A percentile compares a stretch with the other conserved stretches of the same genome.
Conservation (phyloP, 306 rosid genomes). For the Vigna nakashimae region DNA sequence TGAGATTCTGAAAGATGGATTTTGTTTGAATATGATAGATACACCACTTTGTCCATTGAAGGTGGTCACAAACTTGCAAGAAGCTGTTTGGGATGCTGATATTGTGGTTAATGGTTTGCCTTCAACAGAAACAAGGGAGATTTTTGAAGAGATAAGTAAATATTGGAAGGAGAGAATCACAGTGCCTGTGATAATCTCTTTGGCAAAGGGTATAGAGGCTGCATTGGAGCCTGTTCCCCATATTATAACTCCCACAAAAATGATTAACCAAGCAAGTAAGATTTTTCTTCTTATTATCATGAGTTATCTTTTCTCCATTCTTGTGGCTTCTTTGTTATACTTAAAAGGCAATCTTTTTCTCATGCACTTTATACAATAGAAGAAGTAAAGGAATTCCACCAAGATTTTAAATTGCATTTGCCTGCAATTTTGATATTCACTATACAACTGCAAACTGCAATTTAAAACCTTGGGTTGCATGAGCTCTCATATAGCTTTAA, state of each 20-base stretch:
- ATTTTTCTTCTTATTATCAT: background rate
- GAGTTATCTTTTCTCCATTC: background rate
- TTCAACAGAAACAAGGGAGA: slow-evolving; percentile 87
- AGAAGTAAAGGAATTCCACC: background rate
- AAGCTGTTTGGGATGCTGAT: slow-evolving; percentile 98
- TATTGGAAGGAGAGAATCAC: slow-evolving; percentile 93
- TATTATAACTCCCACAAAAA: slow-evolving; percentile 86
- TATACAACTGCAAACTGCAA: background rate
- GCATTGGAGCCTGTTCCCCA: slow-evolving; percentile 87
- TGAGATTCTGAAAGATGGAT: slow-evolving; percentile 92
- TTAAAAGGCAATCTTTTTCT: background rate
- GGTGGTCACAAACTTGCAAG: slow-evolving; percentile 94
- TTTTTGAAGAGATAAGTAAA: slow-evolving; percentile 83
- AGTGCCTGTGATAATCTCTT: slow-evolving; percentile 80
- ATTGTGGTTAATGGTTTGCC: slow-evolving; percentile 95
- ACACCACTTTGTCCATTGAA: slow-evolving; percentile 94
- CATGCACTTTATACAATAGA: background rate
- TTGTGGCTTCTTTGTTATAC: slow-evolving; percentile 28
- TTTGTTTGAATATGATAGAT: slow-evolving; percentile 91
- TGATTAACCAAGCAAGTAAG: slow-evolving; percentile 92
- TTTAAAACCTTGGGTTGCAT: background rate
- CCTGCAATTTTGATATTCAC: background rate
- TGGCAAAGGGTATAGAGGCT: slow-evolving; percentile 93
- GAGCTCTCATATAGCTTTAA: background rate
- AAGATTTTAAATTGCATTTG: slow-evolving; percentile 6